Conservation (phyloP, 805 yeast genomes). For the Metschnikowia corniflorae region DNA sequence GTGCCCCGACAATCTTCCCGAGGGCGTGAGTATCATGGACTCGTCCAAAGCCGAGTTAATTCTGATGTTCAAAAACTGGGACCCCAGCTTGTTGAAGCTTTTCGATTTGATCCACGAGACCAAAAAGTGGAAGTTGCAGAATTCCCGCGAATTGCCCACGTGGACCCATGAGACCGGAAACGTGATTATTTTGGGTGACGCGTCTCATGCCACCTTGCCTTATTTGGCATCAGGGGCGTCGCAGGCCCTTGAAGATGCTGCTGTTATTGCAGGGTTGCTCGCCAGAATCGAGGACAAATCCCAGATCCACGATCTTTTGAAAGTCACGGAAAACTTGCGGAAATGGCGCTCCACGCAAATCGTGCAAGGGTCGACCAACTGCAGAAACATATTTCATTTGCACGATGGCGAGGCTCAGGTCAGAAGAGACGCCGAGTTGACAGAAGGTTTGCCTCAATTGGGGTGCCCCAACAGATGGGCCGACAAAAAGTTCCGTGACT, state of each 20-base stretch:
- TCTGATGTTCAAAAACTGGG: constrained; percentile 25
- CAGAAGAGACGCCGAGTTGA: constrained; percentile 20
- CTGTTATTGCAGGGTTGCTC: constrained; percentile 23
- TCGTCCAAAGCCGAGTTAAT: constrained; percentile 22
- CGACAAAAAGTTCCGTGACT: constrained; percentile 24
- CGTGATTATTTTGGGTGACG: constrained; percentile 31
- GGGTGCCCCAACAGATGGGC: constrained; percentile 25
- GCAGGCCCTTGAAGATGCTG: constrained; percentile 33
- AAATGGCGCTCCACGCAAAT: constrained; percentile 7
- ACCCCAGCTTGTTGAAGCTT: constrained; percentile 22
- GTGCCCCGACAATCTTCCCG: constrained; percentile 26
- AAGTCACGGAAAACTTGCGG: constrained; percentile 4
- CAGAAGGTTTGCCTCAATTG: constrained; percentile 16
- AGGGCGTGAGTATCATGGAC: constrained; percentile 16
- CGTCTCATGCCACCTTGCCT: constrained; percentile 35
- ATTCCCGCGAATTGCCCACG: constrained; percentile 11
- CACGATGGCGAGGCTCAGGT: constrained; percentile 26
- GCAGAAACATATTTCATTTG: constrained; percentile 23
- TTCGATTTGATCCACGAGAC: constrained; percentile 22
- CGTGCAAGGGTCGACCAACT: constrained; percentile 14
- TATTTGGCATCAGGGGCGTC: constrained; percentile 33
- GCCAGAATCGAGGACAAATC: constrained; percentile 18
- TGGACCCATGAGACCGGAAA: constrained; percentile 28
- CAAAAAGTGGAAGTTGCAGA: constrained; percentile 16
- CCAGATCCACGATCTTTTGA: constrained; percentile 17